Percentiles rank a stretch among this genome's conserved stretches.
Conservation (phyloP, 768 basidiomycete species). For the Termitomyces sp. region DNA sequence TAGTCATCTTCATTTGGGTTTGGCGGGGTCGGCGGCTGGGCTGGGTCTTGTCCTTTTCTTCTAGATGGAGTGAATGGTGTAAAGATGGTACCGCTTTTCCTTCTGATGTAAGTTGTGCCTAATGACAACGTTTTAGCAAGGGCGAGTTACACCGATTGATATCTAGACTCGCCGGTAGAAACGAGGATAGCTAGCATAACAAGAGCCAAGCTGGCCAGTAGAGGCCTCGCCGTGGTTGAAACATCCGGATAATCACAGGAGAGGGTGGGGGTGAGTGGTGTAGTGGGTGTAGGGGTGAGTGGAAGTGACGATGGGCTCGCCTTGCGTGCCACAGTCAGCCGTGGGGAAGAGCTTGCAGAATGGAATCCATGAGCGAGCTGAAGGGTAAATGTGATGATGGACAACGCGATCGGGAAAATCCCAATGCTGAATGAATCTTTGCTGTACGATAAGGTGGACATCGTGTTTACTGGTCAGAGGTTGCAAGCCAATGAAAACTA, state of each 20-base stretch:
- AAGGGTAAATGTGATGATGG: neutral
- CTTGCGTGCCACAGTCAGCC: neutral
- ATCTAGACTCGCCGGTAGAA: neutral
- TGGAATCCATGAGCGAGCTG: neutral
- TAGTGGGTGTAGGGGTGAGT: neutral
- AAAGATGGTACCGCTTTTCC: neutral
- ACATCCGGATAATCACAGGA: neutral
- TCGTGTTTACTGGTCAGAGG: neutral
- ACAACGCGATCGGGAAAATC: neutral
- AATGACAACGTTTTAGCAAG: neutral
- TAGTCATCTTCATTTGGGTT: neutral
- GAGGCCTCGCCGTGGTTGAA: neutral
- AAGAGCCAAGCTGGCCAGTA: neutral
- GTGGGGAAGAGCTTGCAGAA: neutral
- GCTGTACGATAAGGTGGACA: neutral
- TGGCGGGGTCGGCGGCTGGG: neutral
- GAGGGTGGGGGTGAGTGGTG: neutral
- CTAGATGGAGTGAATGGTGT: neutral
- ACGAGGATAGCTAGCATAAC: neutral
- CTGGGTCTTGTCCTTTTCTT: neutral
- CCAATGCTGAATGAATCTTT: neutral
- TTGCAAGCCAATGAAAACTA: neutral
- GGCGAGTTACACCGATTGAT: neutral
- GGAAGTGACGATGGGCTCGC: neutral
- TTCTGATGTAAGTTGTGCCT: neutral